These are phyloP conservation scores for Paxillus ammoniavirescens DNA, from an alignment of 768 basidiomycete species.

Conservation along the genomic window DNA sequence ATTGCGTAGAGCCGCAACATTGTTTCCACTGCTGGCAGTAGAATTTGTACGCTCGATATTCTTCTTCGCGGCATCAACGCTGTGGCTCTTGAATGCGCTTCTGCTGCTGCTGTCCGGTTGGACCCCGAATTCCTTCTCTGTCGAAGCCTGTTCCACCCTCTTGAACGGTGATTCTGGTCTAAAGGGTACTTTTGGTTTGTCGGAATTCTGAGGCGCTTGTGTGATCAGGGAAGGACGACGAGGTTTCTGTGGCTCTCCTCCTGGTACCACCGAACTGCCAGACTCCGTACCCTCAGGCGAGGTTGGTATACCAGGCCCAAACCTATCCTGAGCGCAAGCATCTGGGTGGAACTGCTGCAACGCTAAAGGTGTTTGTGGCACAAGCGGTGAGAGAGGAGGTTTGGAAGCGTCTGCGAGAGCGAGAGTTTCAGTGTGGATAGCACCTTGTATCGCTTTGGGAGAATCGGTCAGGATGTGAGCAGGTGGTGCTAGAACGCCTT, in stretches of 20 bases:
- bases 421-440: constrained; percentile 5
- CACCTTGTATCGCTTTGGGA: constrained; percentile 14
- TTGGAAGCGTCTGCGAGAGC: neutral
- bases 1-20: constrained; percentile 69
- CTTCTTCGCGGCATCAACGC: constrained; percentile 32
- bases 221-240: constrained; percentile 23
- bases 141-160: constrained; percentile 11
- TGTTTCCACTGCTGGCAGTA: constrained; percentile 49
- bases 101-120: constrained; percentile 16
- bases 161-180: constrained; percentile 22
- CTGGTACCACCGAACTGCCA: neutral
- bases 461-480: constrained; percentile 18
- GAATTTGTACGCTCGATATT: constrained; percentile 52
- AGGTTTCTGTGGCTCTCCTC: constrained; percentile 10
- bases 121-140: constrained; percentile 36
- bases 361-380: constrained; percentile 1
- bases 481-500: neutral
- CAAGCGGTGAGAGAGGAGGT: constrained; percentile 6
- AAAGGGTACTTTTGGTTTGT: constrained; percentile 6
- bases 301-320: neutral
- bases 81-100: constrained; percentile 25
- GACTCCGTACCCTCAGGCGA: neutral
- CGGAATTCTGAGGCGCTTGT: constrained; percentile 13
- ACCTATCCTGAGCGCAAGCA: neutral
- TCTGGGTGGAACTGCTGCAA: constrained; percentile 5